Evolutionary conservation across 2,329 filamentous ascomycete species (phyloP).

Genomic region (Eutypa lata): DNA sequence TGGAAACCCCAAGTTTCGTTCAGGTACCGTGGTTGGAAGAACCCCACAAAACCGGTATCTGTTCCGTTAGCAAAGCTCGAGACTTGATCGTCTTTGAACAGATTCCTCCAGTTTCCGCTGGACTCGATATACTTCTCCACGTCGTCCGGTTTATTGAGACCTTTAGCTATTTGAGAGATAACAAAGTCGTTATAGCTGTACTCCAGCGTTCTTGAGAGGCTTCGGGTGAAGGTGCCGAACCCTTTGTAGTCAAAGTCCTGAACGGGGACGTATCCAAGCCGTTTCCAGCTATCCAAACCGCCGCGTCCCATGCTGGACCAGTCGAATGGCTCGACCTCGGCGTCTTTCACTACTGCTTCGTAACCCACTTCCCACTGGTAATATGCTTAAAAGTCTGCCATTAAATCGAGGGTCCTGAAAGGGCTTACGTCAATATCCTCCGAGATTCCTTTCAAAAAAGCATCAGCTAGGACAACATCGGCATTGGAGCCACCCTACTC

Average conservation of each 20-base stretch:
- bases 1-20: conserved; percentile 69
- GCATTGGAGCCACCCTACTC: conserved; percentile 69
- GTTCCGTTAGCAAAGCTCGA: conserved; percentile 50
- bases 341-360: conserved; percentile 68
- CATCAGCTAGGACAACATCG: conserved; percentile 66
- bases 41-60: conserved; percentile 65
- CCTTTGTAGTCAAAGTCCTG: conserved; percentile 65
- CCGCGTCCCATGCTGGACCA: conserved; percentile 71
- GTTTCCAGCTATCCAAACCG: conserved; percentile 69
- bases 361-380: conserved; percentile 64
- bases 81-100: conserved; percentile 58
- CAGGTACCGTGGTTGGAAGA: conserved; percentile 65
- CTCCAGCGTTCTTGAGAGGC: conserved; percentile 70
- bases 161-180: conserved; percentile 60
- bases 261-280: conserved; percentile 66
- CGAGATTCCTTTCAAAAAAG: conserved; percentile 62
- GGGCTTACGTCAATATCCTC: conserved; percentile 48
- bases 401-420: not conserved
- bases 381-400: conserved; percentile 11
- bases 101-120: conserved; percentile 64
- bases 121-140: conserved; percentile 57
- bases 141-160: conserved; percentile 52
- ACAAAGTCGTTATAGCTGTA: conserved; percentile 77
- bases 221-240: conserved; percentile 67
- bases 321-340: conserved; percentile 65